Percentiles rank a stretch among this genome's conserved stretches.
These are phyloP conservation scores for Polytolypa hystricis DNA, from an alignment of 2,329 filamentous ascomycete genomes.

Conservation along the genomic window DNA sequence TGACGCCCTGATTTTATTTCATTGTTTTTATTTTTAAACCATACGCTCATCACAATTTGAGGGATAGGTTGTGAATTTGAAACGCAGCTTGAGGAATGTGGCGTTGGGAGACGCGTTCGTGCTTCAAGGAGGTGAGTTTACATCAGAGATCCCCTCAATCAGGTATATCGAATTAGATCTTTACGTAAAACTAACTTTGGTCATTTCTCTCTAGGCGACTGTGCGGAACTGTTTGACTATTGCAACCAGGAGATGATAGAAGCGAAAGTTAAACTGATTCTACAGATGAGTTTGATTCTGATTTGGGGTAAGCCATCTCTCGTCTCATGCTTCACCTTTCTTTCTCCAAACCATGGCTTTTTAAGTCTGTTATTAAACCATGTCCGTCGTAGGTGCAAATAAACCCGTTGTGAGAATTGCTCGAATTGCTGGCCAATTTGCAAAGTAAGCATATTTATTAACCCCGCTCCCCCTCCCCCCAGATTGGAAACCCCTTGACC, in stretches of 20 bases:
- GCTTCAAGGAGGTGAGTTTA: slow-evolving; percentile 65
- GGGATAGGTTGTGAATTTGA: slow-evolving; percentile 58
- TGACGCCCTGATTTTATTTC: slow-evolving; percentile 1
- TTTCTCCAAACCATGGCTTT: slow-evolving; percentile 19
- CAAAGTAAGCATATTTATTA: slow-evolving; percentile 45
- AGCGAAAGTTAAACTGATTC: slow-evolving; percentile 87
- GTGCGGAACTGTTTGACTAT: slow-evolving; percentile 94
- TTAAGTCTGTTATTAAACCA: slow-evolving; percentile 4
- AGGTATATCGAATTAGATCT: background rate
- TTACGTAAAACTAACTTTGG: background rate
- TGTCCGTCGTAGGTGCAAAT: slow-evolving; percentile 40
- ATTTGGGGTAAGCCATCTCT: slow-evolving; percentile 68
- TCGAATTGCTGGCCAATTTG: slow-evolving; percentile 94
- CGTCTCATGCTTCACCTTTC: no score
- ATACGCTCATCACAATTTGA: slow-evolving; percentile 10
- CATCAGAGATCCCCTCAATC: background rate
- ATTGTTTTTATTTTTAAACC: background rate
- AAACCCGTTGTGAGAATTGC: slow-evolving; percentile 86
- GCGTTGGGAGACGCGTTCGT: slow-evolving; percentile 86
- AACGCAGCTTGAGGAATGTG: slow-evolving; percentile 69
- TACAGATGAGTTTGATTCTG: slow-evolving; percentile 94
- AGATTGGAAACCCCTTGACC: background rate
- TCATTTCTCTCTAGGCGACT: slow-evolving; percentile 47
- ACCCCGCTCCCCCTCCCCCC: background rate
- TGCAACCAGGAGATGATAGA: slow-evolving; percentile 83